These are phyloP conservation scores for Acrodontium crateriforme DNA, from an alignment of 2,329 filamentous ascomycete species.

Conservation along the genomic window DNA sequence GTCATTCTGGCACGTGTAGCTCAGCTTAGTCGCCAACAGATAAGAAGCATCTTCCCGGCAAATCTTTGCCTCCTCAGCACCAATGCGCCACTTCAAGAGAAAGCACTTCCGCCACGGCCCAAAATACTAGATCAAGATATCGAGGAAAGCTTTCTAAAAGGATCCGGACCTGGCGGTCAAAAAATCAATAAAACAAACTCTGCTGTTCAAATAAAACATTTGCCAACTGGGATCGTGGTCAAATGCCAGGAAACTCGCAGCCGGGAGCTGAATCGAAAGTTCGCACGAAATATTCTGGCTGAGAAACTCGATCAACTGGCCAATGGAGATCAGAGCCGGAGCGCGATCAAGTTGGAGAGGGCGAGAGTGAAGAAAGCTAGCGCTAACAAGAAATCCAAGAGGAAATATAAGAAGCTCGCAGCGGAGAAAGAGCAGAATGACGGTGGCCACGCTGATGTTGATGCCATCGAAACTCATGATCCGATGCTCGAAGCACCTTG, in stretches of 20 bases:
- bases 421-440: constrained; percentile 29
- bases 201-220: constrained; percentile 82
- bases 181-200: constrained; percentile 99
- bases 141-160: constrained; percentile 75
- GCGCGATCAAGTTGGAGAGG: constrained; percentile 47
- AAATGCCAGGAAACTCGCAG: constrained; percentile 90
- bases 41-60: too few species aligned
- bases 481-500: too few species aligned
- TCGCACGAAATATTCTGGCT: constrained; percentile 64
- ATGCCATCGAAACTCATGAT: too few species aligned
- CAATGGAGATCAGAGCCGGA: constrained; percentile 57
- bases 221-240: constrained; percentile 80
- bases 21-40: too few species aligned
- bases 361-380: constrained; percentile 61
- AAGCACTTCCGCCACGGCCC: constrained; percentile 62
- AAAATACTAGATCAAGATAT: constrained; percentile 66
- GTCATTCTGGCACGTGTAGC: too few species aligned
- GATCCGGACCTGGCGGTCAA: constrained; percentile 83
- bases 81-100: constrained; percentile 22
- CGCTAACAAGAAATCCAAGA: constrained; percentile 63
- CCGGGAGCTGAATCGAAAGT: constrained; percentile 72
- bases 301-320: constrained; percentile 61
- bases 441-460: too few species aligned
- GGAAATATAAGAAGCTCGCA: constrained; percentile 58
- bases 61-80: too few species aligned